Evolutionary conservation across 2,329 filamentous ascomycete species (phyloP).

Genomic region (Fusarium virguliforme): DNA sequence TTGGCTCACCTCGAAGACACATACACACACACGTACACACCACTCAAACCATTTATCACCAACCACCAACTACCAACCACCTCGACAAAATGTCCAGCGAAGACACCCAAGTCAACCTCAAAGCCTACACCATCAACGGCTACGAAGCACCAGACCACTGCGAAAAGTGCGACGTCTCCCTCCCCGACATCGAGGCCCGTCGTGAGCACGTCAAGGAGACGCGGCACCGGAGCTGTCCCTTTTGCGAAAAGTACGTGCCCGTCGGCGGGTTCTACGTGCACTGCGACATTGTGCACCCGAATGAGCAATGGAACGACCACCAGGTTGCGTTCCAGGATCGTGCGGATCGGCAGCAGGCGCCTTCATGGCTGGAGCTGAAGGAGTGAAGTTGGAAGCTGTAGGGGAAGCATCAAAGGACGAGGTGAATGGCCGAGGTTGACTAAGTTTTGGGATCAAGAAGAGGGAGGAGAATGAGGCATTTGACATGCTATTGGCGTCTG

Average conservation of each 20-base stretch:
- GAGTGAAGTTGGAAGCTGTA: background rate
- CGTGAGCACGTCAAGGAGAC: constrained; percentile 15
- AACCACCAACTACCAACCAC: background rate
- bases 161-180: constrained; percentile 14
- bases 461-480: background rate
- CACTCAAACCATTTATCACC: background rate
- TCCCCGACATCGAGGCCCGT: constrained; percentile 13
- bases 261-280: constrained; percentile 11
- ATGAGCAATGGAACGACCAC: constrained; percentile 23
- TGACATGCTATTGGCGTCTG: background rate
- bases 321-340: constrained; percentile 9
- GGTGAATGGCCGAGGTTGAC: background rate
- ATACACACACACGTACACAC: background rate
- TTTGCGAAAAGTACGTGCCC: constrained; percentile 11
- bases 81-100: background rate
- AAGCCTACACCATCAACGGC: constrained; percentile 70
- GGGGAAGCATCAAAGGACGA: background rate
- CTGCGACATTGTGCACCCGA: constrained; percentile 2
- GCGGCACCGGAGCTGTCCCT: constrained; percentile 11
- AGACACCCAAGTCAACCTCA: constrained; percentile 29
- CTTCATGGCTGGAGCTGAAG: constrained; percentile 1
- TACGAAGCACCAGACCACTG: constrained; percentile 32
- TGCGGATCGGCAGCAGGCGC: constrained; percentile 1
- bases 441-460: background rate
- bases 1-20: no score